Evolutionary conservation across 192 early-diverging fungal species (phyloP), one percentile per base, ranked within the genome.

Genomic region (Geosiphon pyriformis): DNA sequence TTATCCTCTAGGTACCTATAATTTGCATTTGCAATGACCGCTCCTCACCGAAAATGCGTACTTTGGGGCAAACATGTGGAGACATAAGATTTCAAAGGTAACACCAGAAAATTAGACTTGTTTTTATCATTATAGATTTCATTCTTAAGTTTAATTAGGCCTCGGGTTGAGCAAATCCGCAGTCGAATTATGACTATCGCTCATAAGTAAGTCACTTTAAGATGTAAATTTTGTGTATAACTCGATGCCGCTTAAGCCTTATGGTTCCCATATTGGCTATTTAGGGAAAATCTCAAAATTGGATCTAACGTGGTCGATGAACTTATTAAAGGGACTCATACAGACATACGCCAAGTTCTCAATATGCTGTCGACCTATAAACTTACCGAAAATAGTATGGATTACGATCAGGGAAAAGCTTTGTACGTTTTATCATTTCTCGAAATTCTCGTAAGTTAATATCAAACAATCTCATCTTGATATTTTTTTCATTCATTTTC

Each of bases 21-120:
- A 96, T 99, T 57, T 98, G 98, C 77, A 98, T 99, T 55, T 98
- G 96, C 75, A 99, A 99, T 72, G 98, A 99, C 75, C 76, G 89
- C 1, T 83, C 84, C 62, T 89, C 88, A 22, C 80, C 87, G 26
- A 99, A 96, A 74, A 79, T 99, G 25, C 80, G 87, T 46, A 83
- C 91, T 3, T 77, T 99, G 57, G 88, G 37, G 37, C 85, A 25
- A 88, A 88, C 74, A 74, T 93, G 67, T 83, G 42, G 94, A 98
- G 61, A 74, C 91, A 66, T 42, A 42, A 72, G 80, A 50, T 99
- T 96, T 79, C 78, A 77, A 62, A 70, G 82, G 82, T 86, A 59
- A 74, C 50, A 27, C 15, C 26, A 17, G 10, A 47, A 18, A 3
- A 49, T 17, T 17, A 30, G 30, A 73, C 2, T n/a, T 34, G 18